Base-by-base conservation (phyloP, 202 grass and related monocot species). In the Alloteropsis angusta region DNA sequence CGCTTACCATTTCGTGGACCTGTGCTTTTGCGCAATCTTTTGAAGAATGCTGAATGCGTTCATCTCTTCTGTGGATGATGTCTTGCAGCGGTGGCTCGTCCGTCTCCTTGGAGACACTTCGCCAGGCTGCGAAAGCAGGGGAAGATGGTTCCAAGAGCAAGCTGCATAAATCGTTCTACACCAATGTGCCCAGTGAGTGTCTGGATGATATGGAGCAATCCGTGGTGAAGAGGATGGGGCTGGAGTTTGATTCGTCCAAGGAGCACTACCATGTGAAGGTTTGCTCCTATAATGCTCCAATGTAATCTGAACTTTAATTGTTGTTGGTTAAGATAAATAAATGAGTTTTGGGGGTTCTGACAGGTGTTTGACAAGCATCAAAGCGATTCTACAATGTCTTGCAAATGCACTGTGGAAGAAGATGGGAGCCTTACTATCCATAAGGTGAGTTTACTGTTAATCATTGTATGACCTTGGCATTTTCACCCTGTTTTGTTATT, bases 221-320 rank as follows among this genome's bases (percentile, higher is more conserved):
- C 7, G 38, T 69, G 44, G 41, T 79, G 21, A 14, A 77, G 43
- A 78, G 68, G 66, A 84, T 79, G 78, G 89, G 71, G 36, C 87
- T 94, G 30, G 43, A 78, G 13, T 90, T 92, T 77, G 85, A 81
- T 44, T 75, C 58, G 0, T 57, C 18, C 17, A 92, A 88, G 75
- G 85, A 92, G 42, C 47, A 80, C 65, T 94, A 92, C 74, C 77
- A 87, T 71, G 74, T 97, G 54, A 88, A 85, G 91, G 94, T 97
- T 80, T 69, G 80, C 0, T 41, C 6, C 11, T 50, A 46, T 35
- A 72, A 23, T 5, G 32, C 12, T 75, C 61, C 28, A 12, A 3
- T 38, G 4, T 28, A 74, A 14, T 28, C 3, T 60, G 22, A 52
- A 45, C 38, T 48, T 13, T 35, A 17, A 2, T 39, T 71, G 74